Conservation (phyloP, 345 rosid species). For the Anacardium occidentale region DNA sequence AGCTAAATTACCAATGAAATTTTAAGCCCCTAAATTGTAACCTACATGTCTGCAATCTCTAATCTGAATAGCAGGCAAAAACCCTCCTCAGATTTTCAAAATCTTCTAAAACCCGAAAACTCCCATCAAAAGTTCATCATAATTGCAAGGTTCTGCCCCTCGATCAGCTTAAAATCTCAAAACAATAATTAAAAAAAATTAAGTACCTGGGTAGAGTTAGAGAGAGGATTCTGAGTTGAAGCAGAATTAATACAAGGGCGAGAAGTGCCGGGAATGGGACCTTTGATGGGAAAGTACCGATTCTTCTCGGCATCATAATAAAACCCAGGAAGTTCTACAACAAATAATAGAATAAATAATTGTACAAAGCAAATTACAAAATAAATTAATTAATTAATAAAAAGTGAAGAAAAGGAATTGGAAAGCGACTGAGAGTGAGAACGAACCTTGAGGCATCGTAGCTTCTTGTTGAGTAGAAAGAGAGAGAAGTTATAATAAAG, state of each 20-base stretch:
- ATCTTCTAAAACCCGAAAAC: no score
- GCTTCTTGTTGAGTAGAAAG: neutral
- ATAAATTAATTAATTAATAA: no score
- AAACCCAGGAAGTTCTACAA: constrained; percentile 81
- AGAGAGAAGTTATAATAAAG: neutral
- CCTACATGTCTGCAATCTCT: no score
- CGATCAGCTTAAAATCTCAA: no score
- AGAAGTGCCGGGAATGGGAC: constrained; percentile 70
- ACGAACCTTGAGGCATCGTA: constrained; percentile 16
- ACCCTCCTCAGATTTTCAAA: no score
- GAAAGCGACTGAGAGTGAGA: neutral
- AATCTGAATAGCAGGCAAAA: no score
- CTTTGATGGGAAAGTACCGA: constrained; percentile 75
- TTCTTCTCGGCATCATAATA: constrained; percentile 87
- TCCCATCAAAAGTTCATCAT: no score
- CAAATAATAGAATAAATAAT: neutral
- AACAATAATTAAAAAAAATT: no score
- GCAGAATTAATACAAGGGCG: constrained; percentile 27
- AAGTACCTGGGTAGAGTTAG: constrained; percentile 37
- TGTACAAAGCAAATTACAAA: neutral
- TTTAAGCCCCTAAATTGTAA: no score
- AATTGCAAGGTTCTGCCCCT: no score
- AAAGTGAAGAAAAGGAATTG: neutral
- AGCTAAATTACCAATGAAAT: no score
- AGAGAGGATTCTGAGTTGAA: constrained; percentile 31